Base-by-base conservation (phyloP, 2,329 filamentous ascomycete species). In the Nannizziopsis arthrosporioides region DNA sequence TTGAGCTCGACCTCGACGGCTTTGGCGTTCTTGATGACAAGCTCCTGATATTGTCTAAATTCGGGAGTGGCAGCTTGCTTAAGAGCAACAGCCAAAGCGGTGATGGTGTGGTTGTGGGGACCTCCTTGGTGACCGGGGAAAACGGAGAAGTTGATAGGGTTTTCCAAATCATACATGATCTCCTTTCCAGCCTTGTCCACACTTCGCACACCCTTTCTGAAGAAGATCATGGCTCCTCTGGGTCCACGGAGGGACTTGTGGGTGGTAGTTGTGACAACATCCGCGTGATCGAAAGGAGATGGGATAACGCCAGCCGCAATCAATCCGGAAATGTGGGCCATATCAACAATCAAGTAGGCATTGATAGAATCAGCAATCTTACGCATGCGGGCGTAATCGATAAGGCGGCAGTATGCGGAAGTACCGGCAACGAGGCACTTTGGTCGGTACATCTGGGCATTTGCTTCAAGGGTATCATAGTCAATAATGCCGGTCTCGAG, bases 61-160 rank as follows among this genome's bases (percentile, higher is more conserved):
- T 94, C 89, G 42, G 83, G 79, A 5, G 81, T 81, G 63, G 89
- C 86, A 2, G 87, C 87, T 70, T 98, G 92, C 72, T 94, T 93
- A 51, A 98, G 76, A 10, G 92, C 92, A 42, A 98, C 92, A 15
- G 92, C 81, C 22, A 98, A 76, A 39, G 92, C 92, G 32, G 92
- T 93, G 66, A 98, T 98, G 58, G 92, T 98, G 74, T 98, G 92
- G 73, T 98, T 98, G 72, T 98, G 92, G 47, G 92, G 92, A 18
- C 92, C 92, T 64, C 92, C 92, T 68, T 98, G 92, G 70, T 98
- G 92, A 49, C 92, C 92, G 12, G 92, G 92, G 75, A 98, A 98
- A 53, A 98, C 92, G 48, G 90, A 94, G 59, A 81, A 79, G 72
- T 98, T 98, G 72, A 98, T 98, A 48, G 89, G 85, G 22, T 76